These are phyloP conservation scores for Aspergillus costaricaensis DNA, from an alignment of 2,329 filamentous ascomycete genomes.

Conservation along the genomic window DNA sequence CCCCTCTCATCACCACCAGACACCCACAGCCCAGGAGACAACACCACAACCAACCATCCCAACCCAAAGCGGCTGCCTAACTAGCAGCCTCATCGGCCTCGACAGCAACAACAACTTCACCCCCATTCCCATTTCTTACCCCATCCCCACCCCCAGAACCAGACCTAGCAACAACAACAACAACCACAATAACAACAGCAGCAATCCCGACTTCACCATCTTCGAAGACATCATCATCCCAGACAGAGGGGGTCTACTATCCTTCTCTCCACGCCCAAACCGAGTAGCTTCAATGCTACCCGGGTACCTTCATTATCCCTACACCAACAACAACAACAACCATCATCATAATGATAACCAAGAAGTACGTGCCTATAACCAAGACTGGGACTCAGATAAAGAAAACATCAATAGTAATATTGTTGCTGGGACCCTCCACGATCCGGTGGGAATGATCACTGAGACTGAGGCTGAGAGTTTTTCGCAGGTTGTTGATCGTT, in stretches of 20 bases:
- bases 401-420: not conserved
- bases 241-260: not conserved
- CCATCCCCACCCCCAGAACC: no score
- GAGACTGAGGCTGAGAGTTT: not conserved
- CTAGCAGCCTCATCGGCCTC: not conserved
- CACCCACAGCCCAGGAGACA: not conserved
- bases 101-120: not conserved
- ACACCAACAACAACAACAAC: no score
- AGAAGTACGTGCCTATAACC: not conserved
- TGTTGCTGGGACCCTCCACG: no score
- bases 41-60: not conserved
- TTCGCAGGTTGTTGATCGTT: not conserved
- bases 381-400: conserved; percentile 1
- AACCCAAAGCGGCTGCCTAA: not conserved
- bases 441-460: not conserved
- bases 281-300: no score
- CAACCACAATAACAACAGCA: no score
- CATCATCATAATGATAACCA: not conserved
- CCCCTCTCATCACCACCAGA: no score
- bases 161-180: no score
- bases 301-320: no score
- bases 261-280: no score
- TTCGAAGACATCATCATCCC: not conserved
- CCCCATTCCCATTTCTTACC: no score
- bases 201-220: not conserved